Conservation (phyloP, 371 early-diverging fungal genomes). For the Mortierella sp. region DNA sequence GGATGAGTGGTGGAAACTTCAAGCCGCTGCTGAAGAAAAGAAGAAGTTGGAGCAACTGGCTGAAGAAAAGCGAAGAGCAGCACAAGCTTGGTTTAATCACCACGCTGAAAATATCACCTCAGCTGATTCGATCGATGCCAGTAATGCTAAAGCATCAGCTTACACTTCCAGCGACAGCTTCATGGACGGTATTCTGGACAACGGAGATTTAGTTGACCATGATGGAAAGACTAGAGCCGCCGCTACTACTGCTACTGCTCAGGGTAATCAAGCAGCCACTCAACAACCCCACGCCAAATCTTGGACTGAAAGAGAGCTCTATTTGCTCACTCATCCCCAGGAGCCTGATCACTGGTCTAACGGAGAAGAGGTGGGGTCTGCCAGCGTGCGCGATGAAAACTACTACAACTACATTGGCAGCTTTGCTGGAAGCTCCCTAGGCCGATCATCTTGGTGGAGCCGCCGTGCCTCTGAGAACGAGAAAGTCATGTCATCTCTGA, state of each 20-base stretch:
- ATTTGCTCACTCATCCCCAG: conserved; percentile 7
- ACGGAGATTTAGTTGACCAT: background rate
- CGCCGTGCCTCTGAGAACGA: conserved; percentile 18
- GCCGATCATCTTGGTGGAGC: conserved; percentile 47
- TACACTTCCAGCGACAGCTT: conserved; percentile 21
- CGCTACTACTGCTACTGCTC: too few relatives aligned
- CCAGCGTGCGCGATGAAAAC: conserved; percentile 39
- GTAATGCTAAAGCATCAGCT: conserved; percentile 2
- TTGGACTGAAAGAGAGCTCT: conserved; percentile 6
- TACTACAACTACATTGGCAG: conserved; percentile 47
- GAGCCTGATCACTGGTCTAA: conserved; percentile 27
- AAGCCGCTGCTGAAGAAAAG: conserved; percentile 20
- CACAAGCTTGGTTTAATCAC: conserved; percentile 15
- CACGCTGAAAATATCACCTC: background rate
- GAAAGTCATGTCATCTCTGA: conserved; percentile 19
- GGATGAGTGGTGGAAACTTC: conserved; percentile 45
- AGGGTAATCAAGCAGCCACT: background rate
- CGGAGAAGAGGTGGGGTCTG: conserved; percentile 40
- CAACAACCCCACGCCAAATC: background rate
- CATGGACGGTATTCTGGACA: conserved; percentile 21
- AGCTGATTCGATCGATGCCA: background rate
- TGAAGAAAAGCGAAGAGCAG: conserved; percentile 6
- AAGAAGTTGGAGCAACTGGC: conserved; percentile 6
- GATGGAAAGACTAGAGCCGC: background rate
- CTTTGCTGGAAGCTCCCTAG: conserved; percentile 26